phyloP scores from a whole-genome alignment of 1,284 basidiomycete genomes.

The Phenoliferia sp. region DNA sequence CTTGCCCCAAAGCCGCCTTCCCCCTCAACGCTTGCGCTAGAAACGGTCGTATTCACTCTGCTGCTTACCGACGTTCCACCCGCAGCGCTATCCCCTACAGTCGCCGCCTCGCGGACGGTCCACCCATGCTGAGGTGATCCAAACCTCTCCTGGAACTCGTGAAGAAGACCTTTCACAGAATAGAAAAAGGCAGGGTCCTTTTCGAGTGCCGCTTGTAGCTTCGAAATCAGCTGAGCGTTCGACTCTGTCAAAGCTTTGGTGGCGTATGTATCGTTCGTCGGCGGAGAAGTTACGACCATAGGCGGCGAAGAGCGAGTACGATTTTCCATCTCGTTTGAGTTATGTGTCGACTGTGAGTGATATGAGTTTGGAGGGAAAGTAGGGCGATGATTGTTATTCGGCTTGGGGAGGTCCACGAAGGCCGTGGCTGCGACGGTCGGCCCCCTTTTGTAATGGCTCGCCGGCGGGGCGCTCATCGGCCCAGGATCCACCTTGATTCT shows the following conservation, averaged over 20 bases:
- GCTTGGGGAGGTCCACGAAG: neutral
- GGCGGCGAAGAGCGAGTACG: neutral
- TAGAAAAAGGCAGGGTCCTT: neutral
- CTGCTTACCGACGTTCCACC: neutral
- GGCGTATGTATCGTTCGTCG: neutral
- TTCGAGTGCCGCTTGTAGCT: neutral
- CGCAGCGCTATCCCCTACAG: neutral
- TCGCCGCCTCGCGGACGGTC: neutral
- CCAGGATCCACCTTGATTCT: neutral
- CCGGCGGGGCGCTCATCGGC: neutral
- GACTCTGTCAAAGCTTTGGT: no score
- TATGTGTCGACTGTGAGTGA: no score
- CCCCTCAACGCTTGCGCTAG: no score
- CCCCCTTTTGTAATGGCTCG: neutral
- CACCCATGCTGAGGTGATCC: neutral
- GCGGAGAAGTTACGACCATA: neutral
- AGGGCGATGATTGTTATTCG: neutral
- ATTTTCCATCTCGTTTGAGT: no score
- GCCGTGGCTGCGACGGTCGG: neutral
- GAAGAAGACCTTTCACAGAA: neutral
- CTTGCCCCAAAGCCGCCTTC: no score
- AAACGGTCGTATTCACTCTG: neutral
- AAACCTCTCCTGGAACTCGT: neutral
- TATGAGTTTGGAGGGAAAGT: neutral
- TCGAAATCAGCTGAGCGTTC: neutral